These are phyloP conservation scores for Fusarium sp. DNA, from an alignment of 2,329 filamentous ascomycete species.

Conservation along the genomic window DNA sequence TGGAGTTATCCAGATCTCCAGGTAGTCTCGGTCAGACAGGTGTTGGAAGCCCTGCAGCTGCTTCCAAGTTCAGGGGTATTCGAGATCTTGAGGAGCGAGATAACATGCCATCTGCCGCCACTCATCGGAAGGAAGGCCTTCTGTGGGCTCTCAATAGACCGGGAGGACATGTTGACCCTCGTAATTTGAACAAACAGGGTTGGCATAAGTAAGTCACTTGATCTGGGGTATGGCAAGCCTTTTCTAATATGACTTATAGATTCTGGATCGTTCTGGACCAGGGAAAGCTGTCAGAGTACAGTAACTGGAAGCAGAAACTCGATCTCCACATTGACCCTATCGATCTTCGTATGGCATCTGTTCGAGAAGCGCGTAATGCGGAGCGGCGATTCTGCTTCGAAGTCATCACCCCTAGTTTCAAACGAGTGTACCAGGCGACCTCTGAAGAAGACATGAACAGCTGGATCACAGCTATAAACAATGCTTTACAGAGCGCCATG, in stretches of 20 bases:
- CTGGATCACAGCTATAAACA: slow-evolving; percentile 97
- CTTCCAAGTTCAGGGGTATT: slow-evolving; percentile 85
- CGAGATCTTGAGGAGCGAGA: slow-evolving; percentile 91
- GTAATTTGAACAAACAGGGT: slow-evolving; percentile 94
- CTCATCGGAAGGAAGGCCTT: slow-evolving; percentile 89
- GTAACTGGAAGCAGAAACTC: slow-evolving; percentile 98
- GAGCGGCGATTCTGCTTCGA: slow-evolving; percentile 98
- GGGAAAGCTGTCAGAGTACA: slow-evolving; percentile 96
- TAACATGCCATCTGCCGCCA: slow-evolving; percentile 60
- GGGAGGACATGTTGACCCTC: slow-evolving; percentile 93
- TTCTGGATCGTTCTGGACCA: slow-evolving; percentile 99
- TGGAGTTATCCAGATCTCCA: slow-evolving; percentile 67
- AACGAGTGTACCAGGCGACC: slow-evolving; percentile 95
- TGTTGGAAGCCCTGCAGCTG: slow-evolving; percentile 63
- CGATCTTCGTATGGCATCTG: slow-evolving; percentile 95
- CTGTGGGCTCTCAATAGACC: slow-evolving; percentile 94
- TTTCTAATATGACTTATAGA: slow-evolving; percentile 59
- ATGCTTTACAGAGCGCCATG: slow-evolving; percentile 94
- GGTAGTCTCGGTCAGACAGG: slow-evolving; percentile 62
- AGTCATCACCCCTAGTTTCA: slow-evolving; percentile 96
- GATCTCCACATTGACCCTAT: slow-evolving; percentile 99
- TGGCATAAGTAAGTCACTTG: slow-evolving; percentile 89
- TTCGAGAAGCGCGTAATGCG: slow-evolving; percentile 92
- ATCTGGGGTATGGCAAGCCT: not conserved
- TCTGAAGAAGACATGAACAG: slow-evolving; percentile 98